Evolutionary conservation across 257 asterid species (phyloP).

Genomic region (Ilex aquifolium): DNA sequence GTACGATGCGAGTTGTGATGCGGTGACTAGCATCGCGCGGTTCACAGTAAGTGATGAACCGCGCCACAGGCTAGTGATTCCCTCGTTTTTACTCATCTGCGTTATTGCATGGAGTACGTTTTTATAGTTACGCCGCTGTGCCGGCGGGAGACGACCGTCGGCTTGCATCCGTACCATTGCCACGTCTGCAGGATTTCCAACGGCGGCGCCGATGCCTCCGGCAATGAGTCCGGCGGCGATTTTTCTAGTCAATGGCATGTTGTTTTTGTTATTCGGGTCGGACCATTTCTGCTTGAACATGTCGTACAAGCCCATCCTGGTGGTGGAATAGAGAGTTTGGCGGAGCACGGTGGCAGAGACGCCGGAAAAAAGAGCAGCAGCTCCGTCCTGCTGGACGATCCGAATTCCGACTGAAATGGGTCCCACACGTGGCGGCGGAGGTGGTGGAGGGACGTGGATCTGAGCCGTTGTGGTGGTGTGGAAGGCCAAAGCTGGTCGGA

Average conservation of each 20-base stretch:
- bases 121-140: constrained; percentile 70
- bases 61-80: constrained; percentile 82
- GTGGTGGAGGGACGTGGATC: constrained; percentile 27
- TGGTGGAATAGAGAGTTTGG: constrained; percentile 81
- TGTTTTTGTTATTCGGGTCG: constrained; percentile 43
- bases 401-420: constrained; percentile 59
- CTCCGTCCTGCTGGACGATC: constrained; percentile 68
- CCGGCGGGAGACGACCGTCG: constrained; percentile 76
- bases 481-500: constrained; percentile 66
- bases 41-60: constrained; percentile 87
- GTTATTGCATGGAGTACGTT: constrained; percentile 83
- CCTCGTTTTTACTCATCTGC: constrained; percentile 67
- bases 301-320: constrained; percentile 90
- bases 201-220: constrained; percentile 88
- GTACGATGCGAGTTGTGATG: constrained; percentile 84
- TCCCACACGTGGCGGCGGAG: constrained; percentile 49
- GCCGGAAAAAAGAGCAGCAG: constrained; percentile 71
- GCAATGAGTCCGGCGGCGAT: constrained; percentile 73
- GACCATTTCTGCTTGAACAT: constrained; percentile 63
- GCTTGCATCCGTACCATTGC: constrained; percentile 99
- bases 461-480: constrained; percentile 22
- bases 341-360: constrained; percentile 95
- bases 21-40: constrained; percentile 89
- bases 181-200: constrained; percentile 89
- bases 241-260: constrained; percentile 47